Evolutionary conservation across 2,329 filamentous ascomycete genomes (phyloP), one percentile per base, ranked within the genome.

Genomic region (Paecilomyces niveus): DNA sequence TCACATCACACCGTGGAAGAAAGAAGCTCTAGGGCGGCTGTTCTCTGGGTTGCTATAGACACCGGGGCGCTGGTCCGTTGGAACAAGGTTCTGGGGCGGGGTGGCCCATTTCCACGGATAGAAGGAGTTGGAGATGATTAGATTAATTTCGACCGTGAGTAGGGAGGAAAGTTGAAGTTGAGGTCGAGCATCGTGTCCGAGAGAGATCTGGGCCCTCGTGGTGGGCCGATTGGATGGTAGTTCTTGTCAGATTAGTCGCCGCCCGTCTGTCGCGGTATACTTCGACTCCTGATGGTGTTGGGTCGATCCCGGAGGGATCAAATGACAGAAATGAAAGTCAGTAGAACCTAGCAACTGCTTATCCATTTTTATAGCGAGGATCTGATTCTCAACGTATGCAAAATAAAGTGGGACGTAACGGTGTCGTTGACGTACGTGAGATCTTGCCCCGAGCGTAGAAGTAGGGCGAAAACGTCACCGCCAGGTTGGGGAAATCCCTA

Each of bases 161-260:
- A n/a, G 53, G 18, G 53, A 54, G 29, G 15, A 54, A 11, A 54
- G 26, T 13, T 21, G 26, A 32, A n/a, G 26, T 11, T 9, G 21
- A 21, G 18, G 31, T 15, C 10, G 11, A 35, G 24, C 13, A 31
- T 54, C 31, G 31, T 35, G 22, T 54, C 24, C 18, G 26, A 9
- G 53, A 31, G 22, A 32, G 53, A 54, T 31, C 22, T 54, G 26
- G 18, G 29, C 22, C 56, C 56, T 49, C 56, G 56, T 57, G 56
- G 50, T 15, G 51, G 8, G 51, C 56, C 54, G 56, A 57, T 57
- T 57, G 56, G 56, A n/a, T 31, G 26, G 24, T 54, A 54, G 10
- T 31, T 54, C 29, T n/a, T 54, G 24, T 54, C 10, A 45, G 39
- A 45, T 45, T 22, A 22, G 10, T 9, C 10, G 50, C 21, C 18